Base-by-base conservation (phyloP, 2,329 filamentous ascomycete species). In the Chaetomiaceae sp. region DNA sequence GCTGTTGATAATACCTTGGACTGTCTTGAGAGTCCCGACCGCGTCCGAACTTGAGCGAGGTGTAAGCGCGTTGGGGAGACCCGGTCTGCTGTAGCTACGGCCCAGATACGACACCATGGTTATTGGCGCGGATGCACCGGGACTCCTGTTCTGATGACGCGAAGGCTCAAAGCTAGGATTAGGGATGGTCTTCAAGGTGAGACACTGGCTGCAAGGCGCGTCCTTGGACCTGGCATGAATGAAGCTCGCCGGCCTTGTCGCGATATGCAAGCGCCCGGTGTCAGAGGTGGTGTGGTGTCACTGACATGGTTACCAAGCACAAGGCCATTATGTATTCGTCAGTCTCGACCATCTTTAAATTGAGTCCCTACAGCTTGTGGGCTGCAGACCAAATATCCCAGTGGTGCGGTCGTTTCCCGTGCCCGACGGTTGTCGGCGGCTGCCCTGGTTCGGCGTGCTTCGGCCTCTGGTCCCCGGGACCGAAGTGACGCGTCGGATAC, bases 401-500 rank as follows among this genome's bases (percentile, higher is more conserved):
- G 35, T 3, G 18, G 12, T 26, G 18, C 29, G 35, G 30, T 36
- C 9, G 12, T 41, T 22, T 33, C 19, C 32, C 37, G n/a, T 24
- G 14, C 11, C 33, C 26, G 20, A 36, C 26, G 32, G 24, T 20
- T 4, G 2, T 38, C 22, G 24, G 35, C 29, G 8, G 41, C 20
- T 12, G 12, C 9, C 37, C 35, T 39, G 24, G n/a, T 7, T 4
- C 19, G 35, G 29, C 6, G 18, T 38, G 27, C 8, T 29, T 34
- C 41, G 20, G 32, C 19, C 19, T 26, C 34, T 18, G 11, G 22
- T 33, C 29, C 24, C 48, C 52, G 52, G 52, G 50, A 55, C 50
- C 52, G 52, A 55, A 48, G 30, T 20, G 26, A 30, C 50, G 42
- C 50, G 50, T 55, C 52, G 50, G 52, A 34, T 27, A 49, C 48